These are phyloP conservation scores for Aschersonia sp. DNA, from an alignment of 2,329 filamentous ascomycete genomes.

Conservation along the genomic window DNA sequence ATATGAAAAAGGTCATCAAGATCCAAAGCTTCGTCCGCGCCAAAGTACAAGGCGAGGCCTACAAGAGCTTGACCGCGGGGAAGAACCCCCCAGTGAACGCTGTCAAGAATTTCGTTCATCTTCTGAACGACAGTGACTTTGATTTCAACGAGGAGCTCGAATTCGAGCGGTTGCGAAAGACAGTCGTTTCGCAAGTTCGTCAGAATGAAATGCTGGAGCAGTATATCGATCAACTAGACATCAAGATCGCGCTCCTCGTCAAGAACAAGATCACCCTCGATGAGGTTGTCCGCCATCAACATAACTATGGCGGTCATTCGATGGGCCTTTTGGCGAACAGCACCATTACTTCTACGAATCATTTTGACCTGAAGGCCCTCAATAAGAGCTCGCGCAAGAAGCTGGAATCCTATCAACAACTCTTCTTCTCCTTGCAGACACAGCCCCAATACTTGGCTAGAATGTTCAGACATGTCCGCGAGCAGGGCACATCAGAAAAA, in stretches of 20 bases:
- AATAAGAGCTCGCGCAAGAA: slow-evolving; percentile 96
- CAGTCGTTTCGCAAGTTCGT: slow-evolving; percentile 90
- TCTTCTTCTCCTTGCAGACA: slow-evolving; percentile 95
- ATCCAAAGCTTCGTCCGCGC: slow-evolving; percentile 93
- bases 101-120: slow-evolving; percentile 94
- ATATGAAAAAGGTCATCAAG: slow-evolving; percentile 98
- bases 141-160: slow-evolving; percentile 98
- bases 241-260: slow-evolving; percentile 94
- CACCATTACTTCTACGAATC: slow-evolving; percentile 78
- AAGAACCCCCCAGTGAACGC: slow-evolving; percentile 96
- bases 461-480: slow-evolving; percentile 70
- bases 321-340: slow-evolving; percentile 75
- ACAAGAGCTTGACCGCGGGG: slow-evolving; percentile 89
- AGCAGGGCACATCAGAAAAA: slow-evolving; percentile 75
- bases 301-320: slow-evolving; percentile 84
- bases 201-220: slow-evolving; percentile 96
- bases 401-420: slow-evolving; percentile 89
- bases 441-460: slow-evolving; percentile 89
- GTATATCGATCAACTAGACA: slow-evolving; percentile 95
- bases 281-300: slow-evolving; percentile 93
- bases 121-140: slow-evolving; percentile 95
- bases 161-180: slow-evolving; percentile 88
- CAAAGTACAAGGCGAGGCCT: slow-evolving; percentile 92
- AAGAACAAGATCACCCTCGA: slow-evolving; percentile 99
- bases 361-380: slow-evolving; percentile 90